These are phyloP conservation scores for Fusarium sterilihyphosum DNA, from an alignment of 2,329 filamentous ascomycete genomes.

Conservation along the genomic window DNA sequence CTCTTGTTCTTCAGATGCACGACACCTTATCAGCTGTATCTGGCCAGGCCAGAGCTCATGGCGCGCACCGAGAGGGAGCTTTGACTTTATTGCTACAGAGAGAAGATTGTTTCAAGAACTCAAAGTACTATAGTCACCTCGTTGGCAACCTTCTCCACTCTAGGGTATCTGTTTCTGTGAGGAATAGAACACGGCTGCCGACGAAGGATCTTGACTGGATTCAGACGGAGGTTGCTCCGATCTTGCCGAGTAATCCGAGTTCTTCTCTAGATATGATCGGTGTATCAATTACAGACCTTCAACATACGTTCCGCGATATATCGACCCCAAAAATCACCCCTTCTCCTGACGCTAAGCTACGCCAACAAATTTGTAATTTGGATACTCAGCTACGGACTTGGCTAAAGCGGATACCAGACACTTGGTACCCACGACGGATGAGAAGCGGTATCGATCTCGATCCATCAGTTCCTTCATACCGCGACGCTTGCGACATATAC, in stretches of 20 bases:
- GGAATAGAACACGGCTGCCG: neutral
- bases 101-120: neutral
- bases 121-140: neutral
- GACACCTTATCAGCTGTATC: constrained; percentile 22
- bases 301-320: neutral
- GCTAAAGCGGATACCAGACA: neutral
- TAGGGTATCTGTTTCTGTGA: constrained; percentile 1
- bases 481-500: neutral
- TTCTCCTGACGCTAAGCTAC: neutral
- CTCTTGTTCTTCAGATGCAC: constrained; percentile 21
- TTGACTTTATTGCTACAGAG: constrained; percentile 9
- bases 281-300: neutral
- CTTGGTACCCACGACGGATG: constrained; percentile 3
- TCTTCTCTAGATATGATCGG: constrained; percentile 23
- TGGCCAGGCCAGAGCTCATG: neutral
- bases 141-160: constrained; percentile 27
- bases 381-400: constrained; percentile 6
- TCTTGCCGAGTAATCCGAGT: constrained; percentile 11
- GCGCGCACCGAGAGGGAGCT: constrained; percentile 17
- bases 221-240: neutral
- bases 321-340: rapidly evolving
- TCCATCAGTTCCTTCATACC: neutral
- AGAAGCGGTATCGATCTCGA: rapidly evolving
- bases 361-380: neutral
- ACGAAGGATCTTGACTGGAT: neutral